These are phyloP conservation scores for Babesia caballi DNA, from an alignment of 169 alveolate species.

Conservation along the genomic window DNA sequence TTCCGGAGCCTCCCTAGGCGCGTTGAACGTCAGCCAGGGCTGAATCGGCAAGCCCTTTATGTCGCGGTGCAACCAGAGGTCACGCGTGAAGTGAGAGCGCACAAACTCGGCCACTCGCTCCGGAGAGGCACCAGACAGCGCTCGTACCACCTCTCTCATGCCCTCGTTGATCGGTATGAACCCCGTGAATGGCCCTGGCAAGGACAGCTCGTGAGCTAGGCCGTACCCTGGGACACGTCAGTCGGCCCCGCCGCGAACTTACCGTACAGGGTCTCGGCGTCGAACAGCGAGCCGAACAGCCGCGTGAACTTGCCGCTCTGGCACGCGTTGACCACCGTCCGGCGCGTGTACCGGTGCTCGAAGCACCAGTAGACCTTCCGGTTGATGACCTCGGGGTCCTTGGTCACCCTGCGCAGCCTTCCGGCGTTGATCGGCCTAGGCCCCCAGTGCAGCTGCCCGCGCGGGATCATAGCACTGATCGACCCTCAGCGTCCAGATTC, in stretches of 20 bases:
- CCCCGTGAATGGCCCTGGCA: conserved; percentile 79
- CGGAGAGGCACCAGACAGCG: conserved; percentile 19
- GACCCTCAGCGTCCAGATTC: neutral
- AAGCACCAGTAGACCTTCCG: conserved; percentile 75
- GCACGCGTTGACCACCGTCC: conserved; percentile 68
- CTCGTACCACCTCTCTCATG: conserved; percentile 41
- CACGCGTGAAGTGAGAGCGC: conserved; percentile 68
- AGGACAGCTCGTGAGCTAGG: conserved; percentile 71
- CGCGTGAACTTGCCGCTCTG: conserved; percentile 25
- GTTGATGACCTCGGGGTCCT: conserved; percentile 75
- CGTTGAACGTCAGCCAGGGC: conserved; percentile 74
- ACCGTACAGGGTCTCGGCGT: conserved; percentile 46
- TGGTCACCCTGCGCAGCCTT: conserved; percentile 49
- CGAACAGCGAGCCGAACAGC: conserved; percentile 20
- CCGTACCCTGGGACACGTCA: conserved; percentile 47
- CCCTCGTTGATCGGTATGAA: conserved; percentile 72
- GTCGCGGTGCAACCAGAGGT: conserved; percentile 75
- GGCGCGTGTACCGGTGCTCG: conserved; percentile 68
- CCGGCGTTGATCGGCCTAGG: conserved; percentile 37
- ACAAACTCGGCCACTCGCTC: conserved; percentile 66
- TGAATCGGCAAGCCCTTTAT: conserved; percentile 74
- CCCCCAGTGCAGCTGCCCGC: conserved; percentile 32
- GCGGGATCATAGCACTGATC: neutral
- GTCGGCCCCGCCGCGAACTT: neutral
- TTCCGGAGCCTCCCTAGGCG: conserved; percentile 70